These are phyloP conservation scores for Zygotorulaspora florentina DNA, from an alignment of 805 yeast species.

Conservation along the genomic window DNA sequence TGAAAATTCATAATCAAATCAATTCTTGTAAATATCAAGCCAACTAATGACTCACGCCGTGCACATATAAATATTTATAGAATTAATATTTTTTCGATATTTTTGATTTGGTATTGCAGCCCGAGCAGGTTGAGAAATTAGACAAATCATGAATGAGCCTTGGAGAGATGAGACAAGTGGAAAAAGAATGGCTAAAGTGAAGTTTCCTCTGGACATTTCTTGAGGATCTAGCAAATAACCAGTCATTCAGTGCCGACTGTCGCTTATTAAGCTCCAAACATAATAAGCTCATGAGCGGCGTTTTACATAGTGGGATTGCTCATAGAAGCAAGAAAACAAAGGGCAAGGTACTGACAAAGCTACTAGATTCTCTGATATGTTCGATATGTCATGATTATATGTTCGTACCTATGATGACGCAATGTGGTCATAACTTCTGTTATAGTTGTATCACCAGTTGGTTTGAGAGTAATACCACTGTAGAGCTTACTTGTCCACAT, in stretches of 20 bases:
- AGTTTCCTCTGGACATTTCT: too few relatives aligned
- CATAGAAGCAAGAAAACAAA: constrained; percentile 13
- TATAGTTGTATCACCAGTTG: constrained; percentile 61
- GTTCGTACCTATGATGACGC: constrained; percentile 57
- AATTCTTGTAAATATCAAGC: neutral
- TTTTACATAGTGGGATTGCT: constrained; percentile 5
- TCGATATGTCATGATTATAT: constrained; percentile 66
- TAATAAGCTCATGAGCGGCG: constrained; percentile 3
- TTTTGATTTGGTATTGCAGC: neutral
- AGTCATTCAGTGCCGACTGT: too few relatives aligned
- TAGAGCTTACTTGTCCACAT: constrained; percentile 60
- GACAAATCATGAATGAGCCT: too few relatives aligned
- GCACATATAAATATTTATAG: too few relatives aligned
- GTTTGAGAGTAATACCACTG: constrained; percentile 42
- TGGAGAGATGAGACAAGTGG: too few relatives aligned
- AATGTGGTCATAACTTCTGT: constrained; percentile 75
- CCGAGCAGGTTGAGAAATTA: too few relatives aligned
- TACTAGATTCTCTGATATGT: constrained; percentile 41
- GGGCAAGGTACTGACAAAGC: constrained; percentile 14
- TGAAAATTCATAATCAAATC: neutral
- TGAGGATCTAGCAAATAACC: too few relatives aligned
- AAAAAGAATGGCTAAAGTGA: too few relatives aligned
- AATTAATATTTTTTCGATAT: neutral
- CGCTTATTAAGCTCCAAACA: neutral
- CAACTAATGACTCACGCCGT: too few relatives aligned